Evolutionary conservation across 2,329 filamentous ascomycete species (phyloP), one percentile per base, ranked within the genome.

Genomic region (Sclerotinia nivalis): DNA sequence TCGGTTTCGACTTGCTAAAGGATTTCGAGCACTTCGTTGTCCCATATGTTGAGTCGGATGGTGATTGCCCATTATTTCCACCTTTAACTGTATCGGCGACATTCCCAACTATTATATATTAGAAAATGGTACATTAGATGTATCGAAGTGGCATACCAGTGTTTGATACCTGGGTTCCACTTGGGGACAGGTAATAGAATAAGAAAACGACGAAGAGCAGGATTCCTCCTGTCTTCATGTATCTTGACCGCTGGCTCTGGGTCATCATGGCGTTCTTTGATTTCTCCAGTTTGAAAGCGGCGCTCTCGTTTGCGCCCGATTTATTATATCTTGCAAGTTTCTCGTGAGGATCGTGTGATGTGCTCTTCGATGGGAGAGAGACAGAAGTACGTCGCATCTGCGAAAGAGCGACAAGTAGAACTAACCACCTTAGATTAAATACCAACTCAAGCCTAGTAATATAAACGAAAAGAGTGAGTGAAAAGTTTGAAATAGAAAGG

Each of bases 1-100:
- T 88, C 64, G 96, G 95, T 83, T 97, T 98, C 74, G 93, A 91
- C 77, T 91, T 89, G 76, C 93, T 93, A 82, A 87, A 90, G 55
- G 96, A 93, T 79, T 90, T 92, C 71, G 89, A 89, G 86, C 96
- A 99, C 82, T 88, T 91, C 56, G 87, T 85, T 73, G 91, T 89
- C 74, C 87, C 87, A 77, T 89, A 86, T 12, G 89, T 87, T 37
- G 86, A 83, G 76, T 92, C 88, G 66, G 84, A 80, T 47, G 87
- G 84, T 1, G 79, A 78, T 77, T 90, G 87, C 73, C 87, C 87
- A 72, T 82, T 78, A 28, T 71, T 47, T 72, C 70, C 76, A 55
- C 70, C 72, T 54, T 69, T 69, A 20, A 69, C 58, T 69, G 25
- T 28, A 65, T 65, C 67, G 25, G 64, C 58, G 69, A 75, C 72